Conservation (phyloP, 331 rosid genomes). For the Dryas integrifolia region DNA sequence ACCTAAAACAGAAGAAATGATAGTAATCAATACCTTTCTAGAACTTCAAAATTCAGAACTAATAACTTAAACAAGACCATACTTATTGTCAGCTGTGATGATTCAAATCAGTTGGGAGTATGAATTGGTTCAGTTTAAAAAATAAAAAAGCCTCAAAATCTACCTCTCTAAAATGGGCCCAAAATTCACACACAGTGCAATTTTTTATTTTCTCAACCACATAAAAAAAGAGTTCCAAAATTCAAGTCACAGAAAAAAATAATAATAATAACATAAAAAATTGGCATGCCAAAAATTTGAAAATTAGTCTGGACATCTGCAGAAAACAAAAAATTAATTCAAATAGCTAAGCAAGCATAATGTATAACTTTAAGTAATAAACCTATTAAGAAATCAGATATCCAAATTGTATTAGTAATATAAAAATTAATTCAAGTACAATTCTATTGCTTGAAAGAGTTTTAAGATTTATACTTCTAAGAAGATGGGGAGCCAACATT, state of each 20-base stretch:
- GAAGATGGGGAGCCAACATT: constrained; percentile 97
- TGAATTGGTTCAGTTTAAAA: background rate
- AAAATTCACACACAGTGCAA: no score
- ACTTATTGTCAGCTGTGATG: background rate
- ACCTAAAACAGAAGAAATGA: no score
- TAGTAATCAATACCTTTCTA: background rate
- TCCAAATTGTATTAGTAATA: constrained; percentile 3
- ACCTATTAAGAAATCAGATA: constrained; percentile 2
- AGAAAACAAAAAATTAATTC: background rate
- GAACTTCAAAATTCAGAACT: background rate
- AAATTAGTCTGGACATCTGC: constrained; percentile 19
- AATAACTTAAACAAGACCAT: background rate
- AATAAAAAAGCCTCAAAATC: background rate
- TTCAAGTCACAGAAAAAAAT: background rate
- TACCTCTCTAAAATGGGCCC: background rate
- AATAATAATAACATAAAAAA: background rate
- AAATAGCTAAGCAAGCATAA: constrained; percentile 14
- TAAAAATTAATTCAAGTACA: constrained; percentile 20
- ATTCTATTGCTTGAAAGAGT: constrained; percentile 4
- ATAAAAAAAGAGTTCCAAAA: background rate
- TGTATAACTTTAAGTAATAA: constrained; percentile 20
- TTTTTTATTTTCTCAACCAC: background rate
- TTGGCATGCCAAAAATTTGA: background rate
- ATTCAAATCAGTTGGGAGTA: background rate
- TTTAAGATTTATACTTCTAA: constrained; percentile 64